A percentile compares a stretch with the other conserved stretches of the same genome.
Evolutionary conservation across 805 yeast genomes (phyloP).

Genomic region (Peterozyma xylosa): DNA sequence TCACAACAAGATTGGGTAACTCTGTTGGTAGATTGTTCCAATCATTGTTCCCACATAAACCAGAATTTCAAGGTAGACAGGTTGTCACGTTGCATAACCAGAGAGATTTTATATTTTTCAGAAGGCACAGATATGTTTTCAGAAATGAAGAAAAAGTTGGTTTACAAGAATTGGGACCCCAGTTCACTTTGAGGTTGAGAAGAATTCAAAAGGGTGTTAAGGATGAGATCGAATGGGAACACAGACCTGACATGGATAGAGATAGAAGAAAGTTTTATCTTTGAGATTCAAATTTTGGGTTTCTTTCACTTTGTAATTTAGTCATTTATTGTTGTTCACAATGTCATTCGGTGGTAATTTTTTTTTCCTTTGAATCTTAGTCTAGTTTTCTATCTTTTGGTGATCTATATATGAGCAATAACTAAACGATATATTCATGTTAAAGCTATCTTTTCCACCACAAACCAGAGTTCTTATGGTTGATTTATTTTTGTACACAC

Average conservation of each 20-base stretch:
- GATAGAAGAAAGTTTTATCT: constrained; percentile 90
- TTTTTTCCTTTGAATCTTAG: no score
- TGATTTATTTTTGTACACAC: no score
- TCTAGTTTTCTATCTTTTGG: no score
- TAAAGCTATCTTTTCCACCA: no score
- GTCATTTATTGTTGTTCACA: no score
- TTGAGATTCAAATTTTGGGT: constrained; percentile 20
- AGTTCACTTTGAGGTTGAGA: constrained; percentile 82
- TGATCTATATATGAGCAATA: no score
- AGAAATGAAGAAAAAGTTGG: constrained; percentile 89
- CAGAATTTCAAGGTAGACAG: constrained; percentile 93
- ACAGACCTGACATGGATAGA: constrained; percentile 91
- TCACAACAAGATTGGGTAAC: constrained; percentile 86
- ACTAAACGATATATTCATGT: no score
- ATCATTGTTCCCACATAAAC: constrained; percentile 84
- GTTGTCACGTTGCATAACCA: constrained; percentile 95
- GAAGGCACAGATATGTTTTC: constrained; percentile 91
- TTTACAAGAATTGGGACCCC: constrained; percentile 93
- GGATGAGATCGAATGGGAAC: constrained; percentile 95
- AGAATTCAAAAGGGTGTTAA: constrained; percentile 86
- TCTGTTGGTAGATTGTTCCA: constrained; percentile 92
- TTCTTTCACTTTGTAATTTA: no score
- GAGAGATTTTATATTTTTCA: constrained; percentile 89
- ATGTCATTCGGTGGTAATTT: no score
- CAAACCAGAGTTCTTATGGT: no score